Base-by-base conservation (phyloP, 2,329 filamentous ascomycete genomes). In the Capronia coronata region DNA sequence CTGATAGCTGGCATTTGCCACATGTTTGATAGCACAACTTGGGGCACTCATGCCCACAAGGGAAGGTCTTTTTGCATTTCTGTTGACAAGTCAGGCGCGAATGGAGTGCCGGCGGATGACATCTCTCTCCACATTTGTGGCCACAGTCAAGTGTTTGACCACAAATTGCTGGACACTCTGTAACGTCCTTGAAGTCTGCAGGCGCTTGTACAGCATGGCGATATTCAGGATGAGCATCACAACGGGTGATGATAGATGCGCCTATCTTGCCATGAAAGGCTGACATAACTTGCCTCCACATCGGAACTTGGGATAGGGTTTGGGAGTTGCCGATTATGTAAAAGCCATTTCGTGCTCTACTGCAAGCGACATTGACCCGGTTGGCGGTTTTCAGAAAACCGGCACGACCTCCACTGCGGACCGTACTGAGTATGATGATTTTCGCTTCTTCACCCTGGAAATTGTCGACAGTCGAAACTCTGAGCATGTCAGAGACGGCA, bases 371-470 rank as follows among this genome's bases (percentile, higher is more conserved):
- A 41, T 67, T 67, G 50, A 67, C 64, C 11, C 65, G 59, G 51
- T 67, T 67, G 7, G 54, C 32, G 1, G 61, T 65, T 43, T 56
- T 62, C 8, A 67, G 51, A 44, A 67, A 67, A 2, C 65, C 65
- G 18, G 60, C 51, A 14, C 46, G 46, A 11, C 51, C 52, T 29
- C 65, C 65, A 52, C 64, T 66, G 54, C 65, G 54, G 1, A 67
- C 65, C 1, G 59, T 58, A 23, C 59, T 62, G 3, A 67, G 51
- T 9, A 67, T 60, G 43, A 67, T 53, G 2, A 67, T 49, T 39
- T 62, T 67, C 13, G 64, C 64, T 44, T 67, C 65, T 54, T 67
- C 64, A 3, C 65, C 65, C 49, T 67, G 65, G 39, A 66, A 66
- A 44, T 65, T 65, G 55, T 66, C 59, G 21, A 64, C 55, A 1